phyloP scores from a whole-genome alignment of 352 stramenopile species.

The Globisporangium polare region DNA sequence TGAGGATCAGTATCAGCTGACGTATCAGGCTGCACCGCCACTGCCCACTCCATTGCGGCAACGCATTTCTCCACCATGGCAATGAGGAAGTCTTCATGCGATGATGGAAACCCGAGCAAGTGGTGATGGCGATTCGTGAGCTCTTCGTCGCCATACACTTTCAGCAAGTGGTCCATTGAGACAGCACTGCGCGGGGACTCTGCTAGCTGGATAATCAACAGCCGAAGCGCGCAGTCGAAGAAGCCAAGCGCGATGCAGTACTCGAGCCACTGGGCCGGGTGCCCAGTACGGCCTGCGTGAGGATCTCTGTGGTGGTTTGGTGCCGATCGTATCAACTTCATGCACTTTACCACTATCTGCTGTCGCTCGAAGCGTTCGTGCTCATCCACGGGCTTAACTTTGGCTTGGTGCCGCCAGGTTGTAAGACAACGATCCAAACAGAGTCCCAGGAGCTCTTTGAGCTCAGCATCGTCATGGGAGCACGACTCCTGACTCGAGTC shows the following conservation, averaged over 20 bases:
- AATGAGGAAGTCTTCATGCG: not conserved
- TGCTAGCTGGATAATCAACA: conserved; percentile 16
- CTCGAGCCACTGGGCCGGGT: conserved; percentile 15
- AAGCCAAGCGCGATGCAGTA: conserved; percentile 14
- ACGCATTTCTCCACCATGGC: conserved; percentile 1
- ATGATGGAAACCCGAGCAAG: not conserved
- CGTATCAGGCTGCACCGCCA: not conserved
- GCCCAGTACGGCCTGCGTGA: too few relatives aligned
- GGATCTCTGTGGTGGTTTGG: too few relatives aligned
- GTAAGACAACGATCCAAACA: conserved; percentile 3
- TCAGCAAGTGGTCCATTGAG: conserved; percentile 26
- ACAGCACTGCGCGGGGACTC: not conserved
- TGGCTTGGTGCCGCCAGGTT: not conserved
- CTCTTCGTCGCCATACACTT: conserved; percentile 6
- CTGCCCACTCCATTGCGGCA: not conserved
- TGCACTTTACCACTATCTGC: not conserved
- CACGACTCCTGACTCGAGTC: too few relatives aligned
- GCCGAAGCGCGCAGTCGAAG: conserved; percentile 24
- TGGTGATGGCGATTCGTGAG: conserved; percentile 1
- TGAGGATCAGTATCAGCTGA: not conserved
- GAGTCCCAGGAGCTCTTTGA: not conserved
- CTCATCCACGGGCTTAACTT: not conserved
- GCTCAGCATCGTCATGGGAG: not conserved
- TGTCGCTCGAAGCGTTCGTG: conserved; percentile 3
- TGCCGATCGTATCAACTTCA: not conserved